These are phyloP conservation scores for Lentinula guzmanii DNA, from an alignment of 768 basidiomycete species.

Conservation along the genomic window DNA sequence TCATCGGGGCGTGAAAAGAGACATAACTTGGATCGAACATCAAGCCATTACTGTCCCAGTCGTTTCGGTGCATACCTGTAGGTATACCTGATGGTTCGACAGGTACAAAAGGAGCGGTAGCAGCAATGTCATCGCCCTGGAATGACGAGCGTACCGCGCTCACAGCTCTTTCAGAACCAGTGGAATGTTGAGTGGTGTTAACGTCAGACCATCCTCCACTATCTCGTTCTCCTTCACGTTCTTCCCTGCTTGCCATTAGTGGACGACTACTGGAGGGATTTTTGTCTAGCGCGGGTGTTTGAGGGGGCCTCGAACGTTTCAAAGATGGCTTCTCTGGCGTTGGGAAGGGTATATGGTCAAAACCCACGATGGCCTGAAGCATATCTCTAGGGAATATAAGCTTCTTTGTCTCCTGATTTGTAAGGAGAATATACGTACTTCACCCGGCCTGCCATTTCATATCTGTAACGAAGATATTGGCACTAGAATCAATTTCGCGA, in stretches of 20 bases:
- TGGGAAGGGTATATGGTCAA: background rate
- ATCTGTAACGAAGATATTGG: background rate
- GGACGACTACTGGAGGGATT: background rate
- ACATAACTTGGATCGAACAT: background rate
- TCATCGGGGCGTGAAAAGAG: background rate
- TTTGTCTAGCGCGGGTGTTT: background rate
- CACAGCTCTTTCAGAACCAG: background rate
- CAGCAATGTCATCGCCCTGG: background rate
- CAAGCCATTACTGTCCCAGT: background rate
- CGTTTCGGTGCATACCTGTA: background rate
- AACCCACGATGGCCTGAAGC: background rate
- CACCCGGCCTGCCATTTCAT: background rate
- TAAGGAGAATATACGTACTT: background rate
- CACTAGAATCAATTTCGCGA: background rate
- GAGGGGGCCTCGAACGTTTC: background rate
- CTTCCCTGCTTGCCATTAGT: background rate
- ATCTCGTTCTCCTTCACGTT: background rate
- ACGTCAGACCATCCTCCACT: background rate
- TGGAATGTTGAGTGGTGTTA: background rate
- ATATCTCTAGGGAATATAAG: background rate
- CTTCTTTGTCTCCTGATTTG: background rate
- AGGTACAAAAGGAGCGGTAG: background rate
- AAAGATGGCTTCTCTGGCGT: background rate
- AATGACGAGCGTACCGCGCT: background rate
- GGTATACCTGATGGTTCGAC: background rate